phyloP scores from a whole-genome alignment of 2,329 filamentous ascomycete genomes.

The Ophiobolus disseminans region DNA sequence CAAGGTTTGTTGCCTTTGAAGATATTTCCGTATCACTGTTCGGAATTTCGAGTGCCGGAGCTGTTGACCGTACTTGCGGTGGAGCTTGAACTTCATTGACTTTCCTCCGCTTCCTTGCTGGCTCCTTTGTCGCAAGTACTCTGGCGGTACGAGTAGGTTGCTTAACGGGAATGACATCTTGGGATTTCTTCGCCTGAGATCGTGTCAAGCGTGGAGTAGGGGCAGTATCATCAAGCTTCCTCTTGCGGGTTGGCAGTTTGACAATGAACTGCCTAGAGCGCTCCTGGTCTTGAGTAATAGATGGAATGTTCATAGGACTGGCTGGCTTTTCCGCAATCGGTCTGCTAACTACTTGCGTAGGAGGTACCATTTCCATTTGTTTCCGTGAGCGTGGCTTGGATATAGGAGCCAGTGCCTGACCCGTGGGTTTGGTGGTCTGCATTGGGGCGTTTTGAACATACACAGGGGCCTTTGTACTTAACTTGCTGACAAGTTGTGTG shows the following conservation, averaged over 20 bases:
- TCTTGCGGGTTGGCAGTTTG: conserved; percentile 6
- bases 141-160: background rate
- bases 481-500: conserved; percentile 10
- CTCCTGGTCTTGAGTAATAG: background rate
- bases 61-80: background rate
- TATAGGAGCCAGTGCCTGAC: no score
- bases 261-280: conserved; percentile 10
- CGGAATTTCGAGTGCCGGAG: background rate
- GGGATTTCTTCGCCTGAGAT: conserved; percentile 9
- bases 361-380: no score
- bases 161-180: background rate
- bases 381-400: no score
- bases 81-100: background rate
- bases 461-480: no score
- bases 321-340: background rate
- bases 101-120: conserved; percentile 6
- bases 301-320: background rate
- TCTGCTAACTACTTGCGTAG: no score
- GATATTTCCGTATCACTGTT: no score
- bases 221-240: conserved; percentile 5
- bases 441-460: no score
- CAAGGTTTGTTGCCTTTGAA: conserved; percentile 3
- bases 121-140: background rate
- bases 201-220: conserved; percentile 12
- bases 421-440: no score